Conservation (phyloP, 73 alveolate species). For the Blepharisma stoltei region DNA sequence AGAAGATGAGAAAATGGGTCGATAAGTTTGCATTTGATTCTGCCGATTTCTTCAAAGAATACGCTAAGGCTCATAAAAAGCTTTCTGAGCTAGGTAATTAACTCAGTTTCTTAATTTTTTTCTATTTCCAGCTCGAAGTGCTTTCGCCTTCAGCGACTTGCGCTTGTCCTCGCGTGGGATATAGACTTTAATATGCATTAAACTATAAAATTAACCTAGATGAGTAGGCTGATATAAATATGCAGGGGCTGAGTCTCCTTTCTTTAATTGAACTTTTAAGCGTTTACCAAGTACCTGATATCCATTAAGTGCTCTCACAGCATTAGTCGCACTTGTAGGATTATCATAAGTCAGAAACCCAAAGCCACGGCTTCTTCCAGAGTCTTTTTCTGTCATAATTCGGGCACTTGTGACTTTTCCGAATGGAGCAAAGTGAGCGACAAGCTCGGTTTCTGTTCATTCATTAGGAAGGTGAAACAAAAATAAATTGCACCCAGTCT, state of each 20-base stretch:
- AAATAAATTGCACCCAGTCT: slow-evolving; percentile 43
- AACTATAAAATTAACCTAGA: not conserved
- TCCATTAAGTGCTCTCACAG: slow-evolving; percentile 40
- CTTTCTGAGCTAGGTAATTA: slow-evolving; percentile 34
- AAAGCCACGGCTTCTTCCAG: slow-evolving; percentile 43
- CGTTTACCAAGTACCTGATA: slow-evolving; percentile 40
- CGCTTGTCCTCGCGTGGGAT: no score
- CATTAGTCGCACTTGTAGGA: slow-evolving; percentile 33
- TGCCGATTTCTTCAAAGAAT: slow-evolving; percentile 31
- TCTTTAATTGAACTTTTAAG: slow-evolving; percentile 43
- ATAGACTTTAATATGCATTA: no score
- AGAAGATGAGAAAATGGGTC: slow-evolving; percentile 2
- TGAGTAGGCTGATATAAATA: not conserved
- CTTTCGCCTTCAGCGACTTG: no score
- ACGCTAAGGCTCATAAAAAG: slow-evolving; percentile 30
- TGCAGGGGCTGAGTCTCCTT: slow-evolving; percentile 31
- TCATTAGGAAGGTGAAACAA: slow-evolving; percentile 48
- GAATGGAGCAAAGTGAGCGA: slow-evolving; percentile 30
- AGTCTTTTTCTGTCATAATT: slow-evolving; percentile 40
- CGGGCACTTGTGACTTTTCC: slow-evolving; percentile 38
- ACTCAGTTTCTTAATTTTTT: no score
- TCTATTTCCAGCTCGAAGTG: no score
- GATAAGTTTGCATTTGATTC: slow-evolving; percentile 21
- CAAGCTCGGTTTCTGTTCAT: slow-evolving; percentile 38
- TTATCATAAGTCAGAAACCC: slow-evolving; percentile 42